phyloP scores from a whole-genome alignment of 2,329 filamentous ascomycete genomes.

The Pseudopyrenochaeta lycopersici region DNA sequence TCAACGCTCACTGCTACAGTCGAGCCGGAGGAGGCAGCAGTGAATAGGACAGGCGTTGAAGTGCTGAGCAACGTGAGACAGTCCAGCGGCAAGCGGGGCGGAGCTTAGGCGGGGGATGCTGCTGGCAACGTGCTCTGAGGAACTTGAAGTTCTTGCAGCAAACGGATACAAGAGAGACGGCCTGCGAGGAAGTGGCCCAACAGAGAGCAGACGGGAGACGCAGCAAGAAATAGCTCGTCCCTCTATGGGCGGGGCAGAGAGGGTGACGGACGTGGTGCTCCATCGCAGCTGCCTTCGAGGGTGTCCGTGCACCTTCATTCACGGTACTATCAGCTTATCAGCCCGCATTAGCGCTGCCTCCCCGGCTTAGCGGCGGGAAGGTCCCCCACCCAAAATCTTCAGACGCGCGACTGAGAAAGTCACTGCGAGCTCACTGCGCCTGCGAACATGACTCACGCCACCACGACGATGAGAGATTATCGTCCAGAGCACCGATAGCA shows the following conservation, averaged over 20 bases:
- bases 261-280: conserved; percentile 10
- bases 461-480: conserved; percentile 26
- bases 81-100: conserved; percentile 16
- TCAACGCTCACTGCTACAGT: neutral
- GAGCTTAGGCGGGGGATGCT: conserved; percentile 5
- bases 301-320: conserved; percentile 18
- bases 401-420: conserved; percentile 24
- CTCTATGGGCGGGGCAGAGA: conserved; percentile 12
- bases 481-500: conserved; percentile 24
- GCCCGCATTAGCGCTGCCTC: conserved; percentile 20
- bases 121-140: conserved; percentile 2
- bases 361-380: conserved; percentile 9
- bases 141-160: too few species aligned
- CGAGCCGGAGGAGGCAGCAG: neutral
- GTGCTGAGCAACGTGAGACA: conserved; percentile 1
- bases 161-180: conserved; percentile 1
- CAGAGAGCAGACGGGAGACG: neutral
- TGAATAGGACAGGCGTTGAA: neutral
- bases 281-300: conserved; percentile 22
- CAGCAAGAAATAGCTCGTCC: neutral
- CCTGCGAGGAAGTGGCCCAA: neutral
- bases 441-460: conserved; percentile 31
- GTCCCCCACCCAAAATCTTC: conserved; percentile 35
- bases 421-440: conserved; percentile 2
- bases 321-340: conserved; percentile 34